Base-by-base conservation (phyloP, 306 rosid species). In the Medicago arabica region DNA sequence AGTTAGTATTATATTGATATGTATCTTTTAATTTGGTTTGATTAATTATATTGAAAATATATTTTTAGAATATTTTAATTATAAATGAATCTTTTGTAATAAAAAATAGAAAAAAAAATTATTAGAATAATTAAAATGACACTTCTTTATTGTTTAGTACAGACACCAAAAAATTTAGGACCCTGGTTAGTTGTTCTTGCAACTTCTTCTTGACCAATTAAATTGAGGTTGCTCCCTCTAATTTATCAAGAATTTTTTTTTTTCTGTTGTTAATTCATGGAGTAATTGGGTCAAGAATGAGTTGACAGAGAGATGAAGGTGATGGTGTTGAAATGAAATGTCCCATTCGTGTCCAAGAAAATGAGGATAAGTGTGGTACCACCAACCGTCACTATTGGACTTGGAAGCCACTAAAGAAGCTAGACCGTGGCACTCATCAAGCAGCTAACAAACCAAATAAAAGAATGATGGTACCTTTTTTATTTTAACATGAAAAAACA, bases 241-340 rank as follows among this genome's bases (percentile, higher is more conserved):
- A 59, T 23, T 12, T 59, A 58, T 5, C 31, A 28, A 28, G 31
- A 28, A 28, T 28, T 28, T 28, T 0, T 23, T 12, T 28, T 8
- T 18, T 57, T 57, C 9, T 28, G 14, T 25, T 6, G 43, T 61
- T 31, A 31, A 3, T 59, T 55, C 23, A 34, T 64, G 1, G 8
- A 19, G 28, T 49, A 64, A 36, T 19, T 50, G 7, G 72, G 54
- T 64, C 10, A 38, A 18, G 17, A 36, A 38, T 36, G 16, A 50
- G 38, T 36, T 72, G 2, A 21, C 2, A 17, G 4, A 46, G 53
- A 41, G 5, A 2, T 60, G 10, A 54, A 9, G 5, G 31, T 41
- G 36, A 21, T 38, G 21, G 60, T 3, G 69, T 41, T 72, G 61
- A 64, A 72, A 23, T 58, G 63, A 58, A 58, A 72, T 71, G 78